Evolutionary conservation across 768 basidiomycete species (phyloP), one percentile per base, ranked within the genome.

Genomic region (Glaciozyma antarctica): DNA sequence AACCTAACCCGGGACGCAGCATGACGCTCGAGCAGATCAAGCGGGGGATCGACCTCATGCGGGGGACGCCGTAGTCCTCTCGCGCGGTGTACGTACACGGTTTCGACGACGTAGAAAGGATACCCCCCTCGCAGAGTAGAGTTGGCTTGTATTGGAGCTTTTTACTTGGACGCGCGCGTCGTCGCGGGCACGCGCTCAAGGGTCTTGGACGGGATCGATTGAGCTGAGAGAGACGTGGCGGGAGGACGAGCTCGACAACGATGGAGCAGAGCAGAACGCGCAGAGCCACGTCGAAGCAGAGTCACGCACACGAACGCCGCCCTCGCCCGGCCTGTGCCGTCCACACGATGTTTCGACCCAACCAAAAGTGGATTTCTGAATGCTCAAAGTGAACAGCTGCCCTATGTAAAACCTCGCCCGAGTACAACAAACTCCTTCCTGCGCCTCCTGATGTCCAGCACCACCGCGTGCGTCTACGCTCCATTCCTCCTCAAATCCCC

Each of bases 11-110:
- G 3, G 17, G n/a, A 15, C 17, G 26, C 58, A 67, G 69, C 60
- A 62, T 66, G 53, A 67, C 63, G 19, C 58, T 70, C 16, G 69
- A 70, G 30, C 60, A 64, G 44, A 60, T 64, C 32, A 70, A 66
- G 49, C 56, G 62, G 43, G 56, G 57, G 19, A 58, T 64, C 48
- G 65, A 70, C 57, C 59, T 52, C 24, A 22, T 64, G 5, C 65
- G 64, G 13, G 63, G 57, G 3, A 32, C 10, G 24, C 30, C 26
- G 12, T 51, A 43, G 21, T 45, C 8, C 34, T 12, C 38, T 38
- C 15, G 38, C 16, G 22, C 34, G 8, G 17, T 32, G 32, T 17
- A 15, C 24, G 2, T 43, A 21, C 2, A 44, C 15, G 24, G n/a
- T n/a, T 24, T 5, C 41, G 32, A 5, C 32, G 32, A 26, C 32